A percentile compares a stretch with the other conserved stretches of the same genome.
Conservation (phyloP, 257 asterid species). For the Cordia subcordata region DNA sequence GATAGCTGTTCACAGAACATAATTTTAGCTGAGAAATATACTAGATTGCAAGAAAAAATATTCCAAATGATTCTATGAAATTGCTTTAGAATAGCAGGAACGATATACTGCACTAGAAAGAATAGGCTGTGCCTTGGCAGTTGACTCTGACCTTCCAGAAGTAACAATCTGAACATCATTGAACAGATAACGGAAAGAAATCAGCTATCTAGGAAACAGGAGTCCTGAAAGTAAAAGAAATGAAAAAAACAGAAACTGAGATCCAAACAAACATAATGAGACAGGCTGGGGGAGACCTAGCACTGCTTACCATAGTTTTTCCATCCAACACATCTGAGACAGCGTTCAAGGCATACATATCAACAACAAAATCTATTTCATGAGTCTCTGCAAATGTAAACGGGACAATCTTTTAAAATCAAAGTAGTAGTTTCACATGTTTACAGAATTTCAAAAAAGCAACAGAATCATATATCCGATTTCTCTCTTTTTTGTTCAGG, state of each 20-base stretch:
- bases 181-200: slow-evolving; percentile 23
- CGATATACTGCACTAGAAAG: slow-evolving; percentile 61
- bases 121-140: slow-evolving; percentile 57
- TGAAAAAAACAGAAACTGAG: slow-evolving; percentile 13
- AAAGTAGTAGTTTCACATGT: neutral
- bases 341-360: slow-evolving; percentile 55
- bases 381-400: slow-evolving; percentile 52
- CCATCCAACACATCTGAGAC: slow-evolving; percentile 54
- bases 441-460: slow-evolving; percentile 6
- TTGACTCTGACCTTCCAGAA: slow-evolving; percentile 69
- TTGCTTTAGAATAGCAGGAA: slow-evolving; percentile 21
- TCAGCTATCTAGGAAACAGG: slow-evolving; percentile 15
- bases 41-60: neutral
- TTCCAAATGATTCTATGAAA: slow-evolving; percentile 1
- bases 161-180: slow-evolving; percentile 58
- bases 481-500: neutral
- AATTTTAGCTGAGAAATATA: neutral
- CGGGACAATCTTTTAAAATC: slow-evolving; percentile 12
- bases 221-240: neutral
- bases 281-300: slow-evolving; percentile 1
- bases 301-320: slow-evolving; percentile 54
- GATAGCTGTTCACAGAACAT: slow-evolving; percentile 66
- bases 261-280: slow-evolving; percentile 4
- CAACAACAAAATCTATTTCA: slow-evolving; percentile 47
- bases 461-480: neutral